Percentiles rank a stretch among this genome's conserved stretches.
These are phyloP conservation scores for Lactifluus pinguis DNA, from an alignment of 768 basidiomycete species.

Conservation along the genomic window DNA sequence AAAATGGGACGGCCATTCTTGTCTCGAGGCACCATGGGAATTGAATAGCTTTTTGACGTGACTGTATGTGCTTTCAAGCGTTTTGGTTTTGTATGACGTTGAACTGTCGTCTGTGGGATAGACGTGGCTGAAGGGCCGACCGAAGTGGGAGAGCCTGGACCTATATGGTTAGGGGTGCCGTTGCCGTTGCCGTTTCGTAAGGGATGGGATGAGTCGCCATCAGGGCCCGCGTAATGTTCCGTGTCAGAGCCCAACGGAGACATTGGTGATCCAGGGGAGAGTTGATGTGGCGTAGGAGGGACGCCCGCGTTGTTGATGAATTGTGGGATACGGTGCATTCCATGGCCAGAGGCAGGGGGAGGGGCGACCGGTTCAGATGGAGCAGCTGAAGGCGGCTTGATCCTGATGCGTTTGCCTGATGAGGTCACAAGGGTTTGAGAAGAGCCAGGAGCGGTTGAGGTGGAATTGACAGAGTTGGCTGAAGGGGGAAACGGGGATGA, in stretches of 20 bases:
- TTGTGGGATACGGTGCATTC: constrained; percentile 11
- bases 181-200: constrained; percentile 12
- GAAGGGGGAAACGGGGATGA: constrained; percentile 22
- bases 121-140: constrained; percentile 22
- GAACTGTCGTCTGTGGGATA: constrained; percentile 29
- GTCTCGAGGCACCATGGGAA: constrained; percentile 73
- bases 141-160: constrained; percentile 33
- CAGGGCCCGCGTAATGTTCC: constrained; percentile 6
- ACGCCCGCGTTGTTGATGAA: constrained; percentile 17
- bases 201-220: constrained; percentile 3
- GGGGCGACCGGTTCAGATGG: constrained; percentile 15
- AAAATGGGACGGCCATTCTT: constrained; percentile 60
- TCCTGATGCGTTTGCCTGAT: constrained; percentile 40
- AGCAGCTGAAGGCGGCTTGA: constrained; percentile 37
- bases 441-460: constrained; percentile 14
- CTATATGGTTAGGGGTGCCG: not conserved
- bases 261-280: constrained; percentile 19
- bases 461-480: constrained; percentile 16
- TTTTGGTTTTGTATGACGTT: constrained; percentile 58
- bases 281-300: constrained; percentile 5
- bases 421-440: constrained; percentile 35
- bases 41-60: constrained; percentile 64
- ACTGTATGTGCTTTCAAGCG: constrained; percentile 75
- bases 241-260: constrained; percentile 19
- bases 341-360: constrained; percentile 18